Evolutionary conservation across 1,284 basidiomycete genomes (phyloP).

Genomic region (Sutorius eximius): DNA sequence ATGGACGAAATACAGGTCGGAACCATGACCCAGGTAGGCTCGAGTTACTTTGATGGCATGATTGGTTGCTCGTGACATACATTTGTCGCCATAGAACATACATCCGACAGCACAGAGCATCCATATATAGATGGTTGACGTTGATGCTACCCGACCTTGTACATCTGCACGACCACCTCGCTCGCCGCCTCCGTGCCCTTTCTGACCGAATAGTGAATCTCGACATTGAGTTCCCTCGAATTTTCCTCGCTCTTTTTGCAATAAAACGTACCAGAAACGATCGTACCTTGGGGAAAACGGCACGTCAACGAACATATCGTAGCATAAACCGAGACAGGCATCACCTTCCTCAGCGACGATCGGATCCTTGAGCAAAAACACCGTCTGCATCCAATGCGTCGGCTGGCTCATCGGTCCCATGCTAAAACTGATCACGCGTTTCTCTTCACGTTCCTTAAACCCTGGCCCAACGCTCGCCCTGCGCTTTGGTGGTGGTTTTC

Average conservation of each 20-base stretch:
- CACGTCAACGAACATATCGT: neutral
- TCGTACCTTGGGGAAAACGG: conserved; percentile 46
- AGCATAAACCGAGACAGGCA: neutral
- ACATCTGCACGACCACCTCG: conserved; percentile 69
- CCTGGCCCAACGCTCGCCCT: too few relatives aligned
- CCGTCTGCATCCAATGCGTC: conserved; percentile 98
- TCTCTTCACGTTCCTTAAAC: too few relatives aligned
- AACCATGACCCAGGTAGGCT: too few relatives aligned
- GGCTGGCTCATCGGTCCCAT: conserved; percentile 85
- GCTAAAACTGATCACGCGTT: conserved; percentile 80
- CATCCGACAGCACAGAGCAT: too few relatives aligned
- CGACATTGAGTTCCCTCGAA: conserved; percentile 86
- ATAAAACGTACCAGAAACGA: conserved; percentile 79
- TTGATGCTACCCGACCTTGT: conserved; percentile 62
- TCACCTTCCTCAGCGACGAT: conserved; percentile 74
- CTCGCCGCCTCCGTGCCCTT: conserved; percentile 33
- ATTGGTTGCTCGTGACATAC: too few relatives aligned
- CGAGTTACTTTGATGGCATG: too few relatives aligned
- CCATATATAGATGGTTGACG: too few relatives aligned
- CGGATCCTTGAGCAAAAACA: conserved; percentile 82
- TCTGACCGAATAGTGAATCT: conserved; percentile 80
- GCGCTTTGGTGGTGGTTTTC: too few relatives aligned
- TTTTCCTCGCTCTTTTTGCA: conserved; percentile 83
- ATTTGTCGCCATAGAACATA: too few relatives aligned
- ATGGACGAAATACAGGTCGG: too few relatives aligned